phyloP scores from a whole-genome alignment of 2,329 filamentous ascomycete species.

The Claviceps digitariae region DNA sequence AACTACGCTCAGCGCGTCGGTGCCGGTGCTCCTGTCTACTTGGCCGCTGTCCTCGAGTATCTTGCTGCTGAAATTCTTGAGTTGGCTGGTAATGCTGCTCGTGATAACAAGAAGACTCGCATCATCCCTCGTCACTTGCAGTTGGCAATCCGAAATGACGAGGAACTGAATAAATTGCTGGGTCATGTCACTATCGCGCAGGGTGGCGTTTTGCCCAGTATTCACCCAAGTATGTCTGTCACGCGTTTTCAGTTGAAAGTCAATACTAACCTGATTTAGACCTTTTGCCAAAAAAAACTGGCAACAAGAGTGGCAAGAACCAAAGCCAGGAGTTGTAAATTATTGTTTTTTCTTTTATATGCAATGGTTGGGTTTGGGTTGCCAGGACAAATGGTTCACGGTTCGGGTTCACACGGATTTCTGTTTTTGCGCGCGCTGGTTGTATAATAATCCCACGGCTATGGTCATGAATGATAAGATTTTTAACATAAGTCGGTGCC shows the following conservation, averaged over 20 bases:
- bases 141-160: conserved; percentile 97
- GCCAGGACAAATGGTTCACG: conserved; percentile 71
- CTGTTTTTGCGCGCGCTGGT: conserved; percentile 43
- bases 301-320: conserved; percentile 75
- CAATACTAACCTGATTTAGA: conserved; percentile 44
- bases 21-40: conserved; percentile 95
- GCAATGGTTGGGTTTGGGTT: conserved; percentile 50
- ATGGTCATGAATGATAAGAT: conserved; percentile 42
- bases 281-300: conserved; percentile 97
- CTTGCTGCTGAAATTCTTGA: conserved; percentile 98
- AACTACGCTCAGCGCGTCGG: conserved; percentile 99
- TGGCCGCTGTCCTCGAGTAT: conserved; percentile 95
- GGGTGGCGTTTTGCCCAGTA: conserved; percentile 94
- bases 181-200: conserved; percentile 95
- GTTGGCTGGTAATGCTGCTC: conserved; percentile 94
- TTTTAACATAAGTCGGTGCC: neutral
- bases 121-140: conserved; percentile 98
- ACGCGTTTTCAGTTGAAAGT: neutral
- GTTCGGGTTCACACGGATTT: conserved; percentile 58
- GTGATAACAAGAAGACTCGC: conserved; percentile 99
- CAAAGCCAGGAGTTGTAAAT: conserved; percentile 87
- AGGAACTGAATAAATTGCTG: conserved; percentile 98
- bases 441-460: conserved; percentile 63
- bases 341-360: conserved; percentile 32
- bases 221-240: conserved; percentile 76